Base-by-base conservation (phyloP, 169 alveolate species). In the Plasmodium relictum region DNA sequence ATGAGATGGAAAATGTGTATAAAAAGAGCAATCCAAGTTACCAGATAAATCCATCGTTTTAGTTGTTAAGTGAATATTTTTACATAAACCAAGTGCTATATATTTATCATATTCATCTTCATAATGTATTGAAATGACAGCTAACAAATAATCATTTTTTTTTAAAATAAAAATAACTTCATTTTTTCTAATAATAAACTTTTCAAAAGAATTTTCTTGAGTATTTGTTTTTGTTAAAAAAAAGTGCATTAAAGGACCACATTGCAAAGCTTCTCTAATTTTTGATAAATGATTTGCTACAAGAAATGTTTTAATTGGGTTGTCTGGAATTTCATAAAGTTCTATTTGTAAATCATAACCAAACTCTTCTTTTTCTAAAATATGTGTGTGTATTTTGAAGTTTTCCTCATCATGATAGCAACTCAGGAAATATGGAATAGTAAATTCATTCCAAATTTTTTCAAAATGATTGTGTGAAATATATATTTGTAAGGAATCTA, bases 331-430 rank as follows among this genome's bases (percentile, higher is more conserved):
- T 69, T 83, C 91, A 83, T 56, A 83, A 41, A 83, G 58, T 61
- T 83, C 91, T 6, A 83, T 83, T 69, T 83, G 91, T 54, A 83
- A 12, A 62, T 83, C 85, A 45, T 83, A 83, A 3, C 91, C 91
- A 39, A 54, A 70, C 52, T 83, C 86, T 59, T 83, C 91, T 61
- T 83, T 83, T 45, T 83, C 85, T n/a, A 83, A 22, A 39, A 83
- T 56, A 24, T 83, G 91, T 24, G 85, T 83, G 39, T 69, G 85
- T 83, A 70, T 83, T 83, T 83, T 83, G 2, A 63, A 78, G 68
- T 68, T 58, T 18, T 68, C 59, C 8, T 83, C 66, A 68, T 69
- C 91, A 71, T 68, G 73, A 83, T 83, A 83, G 24, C 91, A 83
- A 61, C 66, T 83, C 14, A 83, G 42, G 26, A 83, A 83, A 83